These are phyloP conservation scores for Cladosporium velox DNA, from an alignment of 2,329 filamentous ascomycete genomes.

Conservation along the genomic window DNA sequence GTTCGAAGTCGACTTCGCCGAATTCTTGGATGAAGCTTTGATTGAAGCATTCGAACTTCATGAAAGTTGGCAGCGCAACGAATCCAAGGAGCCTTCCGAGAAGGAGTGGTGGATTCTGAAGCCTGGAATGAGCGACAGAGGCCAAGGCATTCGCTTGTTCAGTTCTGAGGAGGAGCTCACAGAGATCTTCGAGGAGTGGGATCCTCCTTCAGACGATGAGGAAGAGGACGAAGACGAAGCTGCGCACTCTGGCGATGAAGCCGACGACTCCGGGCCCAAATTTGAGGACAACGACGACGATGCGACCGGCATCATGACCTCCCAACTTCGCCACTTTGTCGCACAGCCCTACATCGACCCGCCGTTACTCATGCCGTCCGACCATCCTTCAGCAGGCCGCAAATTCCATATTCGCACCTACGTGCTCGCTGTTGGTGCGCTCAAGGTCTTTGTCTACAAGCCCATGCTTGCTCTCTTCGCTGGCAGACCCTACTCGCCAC, in stretches of 20 bases:
- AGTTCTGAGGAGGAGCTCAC: slow-evolving; percentile 81
- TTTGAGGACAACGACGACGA: slow-evolving; percentile 46
- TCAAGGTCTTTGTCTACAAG: slow-evolving; percentile 82
- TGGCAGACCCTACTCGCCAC: slow-evolving; percentile 68
- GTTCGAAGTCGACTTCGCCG: slow-evolving; percentile 94
- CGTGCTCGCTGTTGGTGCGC: slow-evolving; percentile 74
- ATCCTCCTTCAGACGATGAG: slow-evolving; percentile 70
- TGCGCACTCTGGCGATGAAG: slow-evolving; percentile 36
- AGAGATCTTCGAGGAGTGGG: slow-evolving; percentile 88
- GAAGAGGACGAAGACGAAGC: slow-evolving; percentile 53
- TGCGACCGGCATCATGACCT: slow-evolving; percentile 68
- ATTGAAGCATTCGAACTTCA: slow-evolving; percentile 81
- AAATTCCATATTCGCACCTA: slow-evolving; percentile 98
- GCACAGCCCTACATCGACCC: slow-evolving; percentile 93
- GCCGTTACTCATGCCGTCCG: slow-evolving; percentile 65
- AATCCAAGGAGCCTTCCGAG: slow-evolving; percentile 38
- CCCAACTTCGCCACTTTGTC: slow-evolving; percentile 92
- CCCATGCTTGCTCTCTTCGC: slow-evolving; percentile 95
- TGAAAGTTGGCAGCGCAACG: slow-evolving; percentile 74
- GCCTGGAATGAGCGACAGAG: slow-evolving; percentile 94
- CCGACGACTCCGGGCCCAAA: slow-evolving; percentile 23
- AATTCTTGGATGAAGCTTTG: slow-evolving; percentile 92
- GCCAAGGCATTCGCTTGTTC: slow-evolving; percentile 90
- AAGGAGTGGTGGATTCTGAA: slow-evolving; percentile 96
- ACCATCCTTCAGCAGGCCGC: slow-evolving; percentile 57